phyloP scores from a whole-genome alignment of 2,329 filamentous ascomycete genomes.

The Ophiostoma quercus region DNA sequence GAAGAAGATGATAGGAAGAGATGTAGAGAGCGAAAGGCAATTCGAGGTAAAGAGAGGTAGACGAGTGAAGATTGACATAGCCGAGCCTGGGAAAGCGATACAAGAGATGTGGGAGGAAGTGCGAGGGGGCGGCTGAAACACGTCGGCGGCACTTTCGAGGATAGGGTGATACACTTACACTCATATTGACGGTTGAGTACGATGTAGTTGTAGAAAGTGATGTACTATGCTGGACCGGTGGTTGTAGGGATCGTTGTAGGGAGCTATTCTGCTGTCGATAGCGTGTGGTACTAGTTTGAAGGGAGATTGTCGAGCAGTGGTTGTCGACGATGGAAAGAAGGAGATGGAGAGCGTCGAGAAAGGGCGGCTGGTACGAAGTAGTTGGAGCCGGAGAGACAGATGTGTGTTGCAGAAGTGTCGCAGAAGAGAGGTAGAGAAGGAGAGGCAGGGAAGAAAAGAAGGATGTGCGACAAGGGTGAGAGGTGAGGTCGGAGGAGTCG shows the following conservation, averaged over 20 bases:
- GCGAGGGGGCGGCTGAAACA: constrained; percentile 21
- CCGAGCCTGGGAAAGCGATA: background rate
- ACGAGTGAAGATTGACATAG: background rate
- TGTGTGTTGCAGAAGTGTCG: constrained; percentile 20
- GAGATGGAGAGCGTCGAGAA: background rate
- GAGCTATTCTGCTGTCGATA: background rate
- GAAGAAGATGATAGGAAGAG: background rate
- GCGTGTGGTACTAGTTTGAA: background rate
- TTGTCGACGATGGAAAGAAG: background rate
- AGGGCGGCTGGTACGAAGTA: background rate
- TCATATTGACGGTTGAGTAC: constrained; percentile 20
- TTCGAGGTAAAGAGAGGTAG: background rate
- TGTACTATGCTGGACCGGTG: background rate
- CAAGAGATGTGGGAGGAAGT: background rate
- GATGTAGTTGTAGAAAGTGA: background rate
- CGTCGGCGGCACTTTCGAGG: no score
- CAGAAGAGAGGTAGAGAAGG: constrained; percentile 12
- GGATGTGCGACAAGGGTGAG: constrained; percentile 9
- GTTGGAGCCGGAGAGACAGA: background rate
- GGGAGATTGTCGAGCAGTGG: background rate
- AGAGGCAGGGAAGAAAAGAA: background rate
- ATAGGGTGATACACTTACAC: constrained; percentile 24
- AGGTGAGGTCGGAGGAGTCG: background rate
- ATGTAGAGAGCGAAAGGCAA: background rate
- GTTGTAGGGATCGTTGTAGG: background rate